Base-by-base conservation (phyloP, 805 yeast genomes). In the Pachysolen tannophilus region DNA sequence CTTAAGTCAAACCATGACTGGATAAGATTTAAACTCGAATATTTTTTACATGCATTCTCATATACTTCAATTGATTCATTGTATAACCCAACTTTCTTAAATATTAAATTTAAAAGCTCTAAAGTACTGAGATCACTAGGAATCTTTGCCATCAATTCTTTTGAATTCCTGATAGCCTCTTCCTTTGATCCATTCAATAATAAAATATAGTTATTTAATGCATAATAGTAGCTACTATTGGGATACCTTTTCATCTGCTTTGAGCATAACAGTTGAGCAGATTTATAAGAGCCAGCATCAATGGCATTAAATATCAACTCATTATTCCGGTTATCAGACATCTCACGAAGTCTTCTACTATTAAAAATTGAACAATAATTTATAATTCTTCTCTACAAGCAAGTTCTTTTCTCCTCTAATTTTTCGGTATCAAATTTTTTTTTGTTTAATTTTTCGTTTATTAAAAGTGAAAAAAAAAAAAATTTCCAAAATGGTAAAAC, bases 61-160 rank as follows among this genome's bases (percentile, higher is more conserved):
- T 69, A 79, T 1, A 74, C 65, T 32, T 58, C 63, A 14, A 58
- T 46, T 3, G 75, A 67, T 35, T 72, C 75, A 0, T 52, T 53
- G 10, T 50, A 50, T 26, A 45, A 50, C 1, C 61, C 63, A n/a
- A 60, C 50, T 13, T 57, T 52, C 4, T 53, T 43, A 47, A 72
- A 75, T 18, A 75, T 62, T 1, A 56, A 57, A 33, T 63, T 63
- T 31, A 81, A 52, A 5, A 76, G 38, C 7, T 60, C 61, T 36
- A 82, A 52, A 0, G 85, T 58, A 23, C 65, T 60, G 0, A 69
- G 62, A 44, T 82, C 87, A 43, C 67, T 71, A 2, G 82, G 82
- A 1, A 50, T 53, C 37, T 62, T 62, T 13, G 35, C 43, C 23
- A 53, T 38, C n/a, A 49, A 49, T 9, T 35, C 57, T 39, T 18